Percentiles rank a stretch among this genome's conserved stretches.
Evolutionary conservation across 345 rosid genomes (phyloP).

Genomic region (Turritis glabra): DNA sequence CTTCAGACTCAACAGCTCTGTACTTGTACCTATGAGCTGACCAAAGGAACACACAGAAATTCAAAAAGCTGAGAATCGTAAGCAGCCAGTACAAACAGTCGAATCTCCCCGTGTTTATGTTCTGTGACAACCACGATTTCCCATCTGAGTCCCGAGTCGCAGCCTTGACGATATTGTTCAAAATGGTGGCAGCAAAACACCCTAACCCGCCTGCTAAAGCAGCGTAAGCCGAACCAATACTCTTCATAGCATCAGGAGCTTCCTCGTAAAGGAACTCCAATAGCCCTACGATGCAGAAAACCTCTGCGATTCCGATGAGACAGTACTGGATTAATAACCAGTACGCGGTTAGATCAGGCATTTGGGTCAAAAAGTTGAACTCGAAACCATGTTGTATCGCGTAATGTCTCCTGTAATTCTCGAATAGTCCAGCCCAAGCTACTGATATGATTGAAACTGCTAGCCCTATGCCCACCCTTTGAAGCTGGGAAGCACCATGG

Average conservation of each 20-base stretch:
- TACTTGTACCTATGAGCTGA: conserved; percentile 66
- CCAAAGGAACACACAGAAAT: conserved; percentile 66
- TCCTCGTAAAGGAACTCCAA: conserved; percentile 87
- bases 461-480: conserved; percentile 77
- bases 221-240: conserved; percentile 92
- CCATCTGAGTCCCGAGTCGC: conserved; percentile 50
- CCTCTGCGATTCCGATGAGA: conserved; percentile 87
- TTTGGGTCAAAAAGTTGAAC: conserved; percentile 55
- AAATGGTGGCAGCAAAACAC: conserved; percentile 70
- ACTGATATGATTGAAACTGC: conserved; percentile 68
- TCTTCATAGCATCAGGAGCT: conserved; percentile 97
- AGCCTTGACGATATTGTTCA: conserved; percentile 76
- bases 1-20: conserved; percentile 46
- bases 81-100: conserved; percentile 86
- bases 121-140: conserved; percentile 79
- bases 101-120: conserved; percentile 75
- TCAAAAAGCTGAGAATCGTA: conserved; percentile 58
- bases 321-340: conserved; percentile 88
- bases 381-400: conserved; percentile 63
- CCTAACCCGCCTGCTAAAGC: conserved; percentile 88
- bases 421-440: conserved; percentile 76
- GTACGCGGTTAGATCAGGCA: conserved; percentile 73
- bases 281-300: conserved; percentile 78
- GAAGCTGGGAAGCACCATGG: conserved; percentile 93
- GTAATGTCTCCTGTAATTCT: conserved; percentile 71